These are phyloP conservation scores for Discostella stelligera DNA, from an alignment of 352 stramenopile genomes.

Conservation along the genomic window DNA sequence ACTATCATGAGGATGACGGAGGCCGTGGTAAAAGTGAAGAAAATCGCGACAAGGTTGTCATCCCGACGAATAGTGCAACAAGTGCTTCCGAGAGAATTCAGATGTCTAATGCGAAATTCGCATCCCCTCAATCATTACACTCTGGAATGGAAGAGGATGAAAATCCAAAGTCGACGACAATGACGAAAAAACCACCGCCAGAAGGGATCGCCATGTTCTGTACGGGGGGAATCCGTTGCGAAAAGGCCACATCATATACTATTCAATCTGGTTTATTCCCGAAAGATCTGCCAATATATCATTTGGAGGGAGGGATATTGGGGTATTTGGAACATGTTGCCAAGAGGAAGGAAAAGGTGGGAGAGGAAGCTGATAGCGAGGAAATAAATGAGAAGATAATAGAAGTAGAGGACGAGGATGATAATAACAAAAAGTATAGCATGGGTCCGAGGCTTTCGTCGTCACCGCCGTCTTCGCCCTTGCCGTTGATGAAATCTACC, in stretches of 20 bases:
- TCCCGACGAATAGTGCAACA: not conserved
- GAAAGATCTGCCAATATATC: constrained; percentile 64
- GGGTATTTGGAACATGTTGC: constrained; percentile 67
- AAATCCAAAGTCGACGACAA: not conserved
- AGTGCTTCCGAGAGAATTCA: too few relatives aligned
- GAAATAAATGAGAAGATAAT: not conserved
- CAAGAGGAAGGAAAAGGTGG: not conserved
- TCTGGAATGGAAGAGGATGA: constrained; percentile 20
- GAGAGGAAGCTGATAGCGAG: not conserved
- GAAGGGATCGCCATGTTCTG: constrained; percentile 86
- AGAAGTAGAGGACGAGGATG: too few relatives aligned
- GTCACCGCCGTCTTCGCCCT: not conserved
- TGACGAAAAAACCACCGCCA: constrained; percentile 40
- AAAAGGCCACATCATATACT: constrained; percentile 71
- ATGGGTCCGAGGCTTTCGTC: too few relatives aligned
- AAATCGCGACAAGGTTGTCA: constrained; percentile 6
- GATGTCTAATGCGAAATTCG: not conserved
- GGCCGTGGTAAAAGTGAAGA: not conserved
- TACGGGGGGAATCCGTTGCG: constrained; percentile 85
- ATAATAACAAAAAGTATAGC: too few relatives aligned
- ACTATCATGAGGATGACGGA: constrained; percentile 5
- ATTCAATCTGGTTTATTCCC: constrained; percentile 42
- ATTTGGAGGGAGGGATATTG: constrained; percentile 77
- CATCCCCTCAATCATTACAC: not conserved
- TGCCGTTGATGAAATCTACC: constrained; percentile 30